Base-by-base conservation (phyloP, 2,329 filamentous ascomycete genomes). In the Erysiphe pulchra region DNA sequence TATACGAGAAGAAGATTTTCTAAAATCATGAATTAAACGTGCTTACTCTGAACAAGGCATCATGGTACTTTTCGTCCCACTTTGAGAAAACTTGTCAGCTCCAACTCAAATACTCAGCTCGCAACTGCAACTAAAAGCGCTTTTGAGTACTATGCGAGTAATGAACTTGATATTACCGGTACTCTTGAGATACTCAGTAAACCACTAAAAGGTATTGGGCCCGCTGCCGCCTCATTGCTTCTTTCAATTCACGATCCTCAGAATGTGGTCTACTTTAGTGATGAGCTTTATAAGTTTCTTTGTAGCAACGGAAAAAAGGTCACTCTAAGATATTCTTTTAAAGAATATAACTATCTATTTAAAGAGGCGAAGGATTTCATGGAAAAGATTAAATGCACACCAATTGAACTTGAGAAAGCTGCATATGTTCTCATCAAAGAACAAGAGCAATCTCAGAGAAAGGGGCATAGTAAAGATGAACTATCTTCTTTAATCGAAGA, bases 251-350 rank as follows among this genome's bases (percentile, higher is more conserved):
- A 75, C 50, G 68, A 75, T 48, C 68, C 76, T 0, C 59, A 64
- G 0, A 60, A 62, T 12, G 65, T 76, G 43, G 69, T 80, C 1
- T 87, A 87, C 65, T 87, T 87, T 61, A 80, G 76, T 2, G 83
- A 92, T 55, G 82, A 90, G 60, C 67, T 77, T 3, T 87, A 76
- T 56, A 69, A 75, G 51, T 87, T 80, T 80, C 61, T 79, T 6
- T 71, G 71, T 54, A 71, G 69, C 55, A 58, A 60, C n/a, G 66
- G 66, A 0, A 61, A 63, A 37, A 67, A 63, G 46, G 60, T 55
- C 0, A 60, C 63, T 20, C 75, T 83, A 57, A 80, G 76, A 59
- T 90, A 90, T 60, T 77, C 67, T 38, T 59, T 62, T 17, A 75
- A 74, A 52, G 80, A 86, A 60, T 87, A 85, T 52, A 58, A 62